A percentile compares a stretch with the other conserved stretches of the same genome.
Conservation (phyloP, 75 land plant species). For the Cupressus sempervirens region DNA sequence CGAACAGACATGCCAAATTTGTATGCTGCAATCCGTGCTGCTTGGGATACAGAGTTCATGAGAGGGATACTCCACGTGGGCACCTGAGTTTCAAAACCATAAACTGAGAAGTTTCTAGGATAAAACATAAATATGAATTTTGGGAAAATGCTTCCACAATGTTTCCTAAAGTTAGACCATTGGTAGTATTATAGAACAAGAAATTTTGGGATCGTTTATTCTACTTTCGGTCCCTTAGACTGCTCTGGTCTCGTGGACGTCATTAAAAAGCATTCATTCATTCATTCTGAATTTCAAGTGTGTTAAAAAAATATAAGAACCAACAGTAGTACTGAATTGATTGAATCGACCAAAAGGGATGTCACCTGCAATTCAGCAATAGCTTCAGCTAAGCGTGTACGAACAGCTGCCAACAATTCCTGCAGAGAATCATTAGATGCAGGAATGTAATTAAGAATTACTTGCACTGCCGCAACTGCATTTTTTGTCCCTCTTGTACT, state of each 20-base stretch:
- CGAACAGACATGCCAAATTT: constrained; percentile 82
- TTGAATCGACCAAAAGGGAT: background rate
- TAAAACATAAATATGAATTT: constrained; percentile 1
- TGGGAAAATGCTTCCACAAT: background rate
- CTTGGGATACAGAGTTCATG: constrained; percentile 68
- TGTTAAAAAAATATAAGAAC: background rate
- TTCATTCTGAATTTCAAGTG: background rate
- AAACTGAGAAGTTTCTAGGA: background rate
- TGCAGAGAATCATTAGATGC: constrained; percentile 62
- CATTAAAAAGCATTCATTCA: too few relatives aligned
- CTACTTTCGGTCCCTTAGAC: too few relatives aligned
- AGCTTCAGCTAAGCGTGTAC: constrained; percentile 61
- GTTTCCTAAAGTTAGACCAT: background rate
- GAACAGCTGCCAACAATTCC: constrained; percentile 61
- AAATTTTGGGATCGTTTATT: background rate
- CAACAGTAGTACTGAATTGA: background rate
- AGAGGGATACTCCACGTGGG: constrained; percentile 77
- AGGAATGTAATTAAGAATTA: constrained; percentile 62
- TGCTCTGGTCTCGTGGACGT: too few relatives aligned
- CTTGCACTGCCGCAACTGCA: constrained; percentile 72
- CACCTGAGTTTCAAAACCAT: constrained; percentile 32
- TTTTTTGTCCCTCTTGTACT: constrained; percentile 71
- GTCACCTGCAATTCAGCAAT: constrained; percentile 42
- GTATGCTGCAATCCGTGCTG: constrained; percentile 70
- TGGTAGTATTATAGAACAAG: background rate